Base-by-base conservation (phyloP, 176 grass and related monocot species). In the Tillandsia leiboldiana region DNA sequence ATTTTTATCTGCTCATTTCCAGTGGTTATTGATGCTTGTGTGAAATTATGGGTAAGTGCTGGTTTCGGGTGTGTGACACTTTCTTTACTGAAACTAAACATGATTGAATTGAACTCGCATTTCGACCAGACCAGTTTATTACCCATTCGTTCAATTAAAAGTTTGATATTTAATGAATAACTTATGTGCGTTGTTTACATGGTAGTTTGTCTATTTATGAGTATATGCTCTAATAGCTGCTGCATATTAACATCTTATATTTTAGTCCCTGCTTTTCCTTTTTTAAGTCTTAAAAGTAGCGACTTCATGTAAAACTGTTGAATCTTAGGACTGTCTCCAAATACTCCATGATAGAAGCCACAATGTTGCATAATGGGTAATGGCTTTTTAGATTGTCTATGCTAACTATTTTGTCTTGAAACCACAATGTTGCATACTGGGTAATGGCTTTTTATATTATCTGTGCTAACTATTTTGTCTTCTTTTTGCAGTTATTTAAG, bases 1-100 rank as follows among this genome's bases (percentile, higher is more conserved):
- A 87, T 97, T 66, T 92, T 97, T 57, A 78, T 97, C 73, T 85
- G 86, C 87, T 68, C 84, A 68, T 68, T 97, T 75, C 89, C 93
- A 52, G 93, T 97, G 65, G 65, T 84, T 27, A 17, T 97, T 48
- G 89, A 97, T 77, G 89, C 85, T 53, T 90, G 86, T 50, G 83
- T 92, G 68, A 97, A 97, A 73, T 71, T 92, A 50, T 97, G 93
- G 93, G 89, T 97, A 81, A 1, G 84, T 68, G 8, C 72, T 51
- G 22, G 22, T 69, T 67, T 52, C 24, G 74, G 26, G 52, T 23
- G 79, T 70, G 18, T 53, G 13, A 26, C 11, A 56, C 1, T 53
- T 64, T 24, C 17, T 49, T 54, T n/a, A 14, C 57, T n/a, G 49
- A 75, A 76, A 71, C 50, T 86, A 66, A 69, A 9, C 65, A 28